These are phyloP conservation scores for Cnidoscolus chayamansa DNA, from an alignment of 441 rosid species.

Conservation along the genomic window DNA sequence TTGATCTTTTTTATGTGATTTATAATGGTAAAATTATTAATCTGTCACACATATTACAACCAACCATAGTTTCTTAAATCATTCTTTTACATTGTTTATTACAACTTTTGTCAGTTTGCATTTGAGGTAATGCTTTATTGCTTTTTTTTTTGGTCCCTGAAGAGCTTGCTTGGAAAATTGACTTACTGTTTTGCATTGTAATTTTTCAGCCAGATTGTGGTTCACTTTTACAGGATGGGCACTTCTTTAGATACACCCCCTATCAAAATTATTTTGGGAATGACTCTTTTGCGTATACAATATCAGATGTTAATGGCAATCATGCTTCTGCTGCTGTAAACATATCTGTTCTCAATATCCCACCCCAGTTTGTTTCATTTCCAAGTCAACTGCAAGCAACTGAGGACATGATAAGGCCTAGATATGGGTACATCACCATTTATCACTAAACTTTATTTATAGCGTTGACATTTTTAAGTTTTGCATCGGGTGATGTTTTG, in stretches of 20 bases:
- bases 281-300: conserved; percentile 62
- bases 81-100: background rate
- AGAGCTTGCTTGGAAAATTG: conserved; percentile 3
- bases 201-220: conserved; percentile 69
- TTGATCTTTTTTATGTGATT: background rate
- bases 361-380: conserved; percentile 72
- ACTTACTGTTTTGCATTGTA: conserved; percentile 4
- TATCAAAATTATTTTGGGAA: conserved; percentile 60
- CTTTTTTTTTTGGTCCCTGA: background rate
- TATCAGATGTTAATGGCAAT: conserved; percentile 65
- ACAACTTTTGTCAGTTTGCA: background rate
- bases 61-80: too few species aligned
- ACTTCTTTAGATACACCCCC: conserved; percentile 75
- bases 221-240: conserved; percentile 65
- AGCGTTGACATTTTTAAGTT: conserved; percentile 1
- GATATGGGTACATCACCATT: conserved; percentile 45
- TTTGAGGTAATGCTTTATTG: conserved; percentile 9
- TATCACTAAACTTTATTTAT: too few species aligned
- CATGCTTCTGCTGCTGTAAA: conserved; percentile 56
- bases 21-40: too few species aligned
- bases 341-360: conserved; percentile 57
- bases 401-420: conserved; percentile 70
- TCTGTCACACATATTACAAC: too few species aligned
- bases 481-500: background rate
- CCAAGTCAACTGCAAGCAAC: conserved; percentile 63